phyloP scores from a whole-genome alignment of 75 land plant genomes.

The Gnetum montanum region DNA sequence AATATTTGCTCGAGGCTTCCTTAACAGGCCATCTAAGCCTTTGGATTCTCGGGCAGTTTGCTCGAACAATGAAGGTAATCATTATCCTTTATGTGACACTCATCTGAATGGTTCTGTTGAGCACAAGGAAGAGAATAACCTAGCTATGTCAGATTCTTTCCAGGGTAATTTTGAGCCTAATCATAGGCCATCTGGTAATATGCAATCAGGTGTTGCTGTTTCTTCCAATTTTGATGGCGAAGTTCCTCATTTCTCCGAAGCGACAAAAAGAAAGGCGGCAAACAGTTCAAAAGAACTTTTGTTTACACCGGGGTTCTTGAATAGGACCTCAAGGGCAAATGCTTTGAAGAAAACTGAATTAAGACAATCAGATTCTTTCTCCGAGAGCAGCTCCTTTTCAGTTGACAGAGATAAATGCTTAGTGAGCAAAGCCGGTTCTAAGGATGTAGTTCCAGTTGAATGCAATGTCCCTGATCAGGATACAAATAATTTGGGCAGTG shows the following conservation, averaged over 20 bases:
- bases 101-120: no score
- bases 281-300: slow-evolving; percentile 10
- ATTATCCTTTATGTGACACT: no score
- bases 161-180: not conserved
- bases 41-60: no score
- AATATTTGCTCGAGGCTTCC: slow-evolving; percentile 30
- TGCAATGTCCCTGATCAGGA: not conserved
- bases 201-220: no score
- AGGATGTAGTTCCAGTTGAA: not conserved
- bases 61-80: no score
- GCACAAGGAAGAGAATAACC: no score
- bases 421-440: no score
- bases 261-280: not conserved
- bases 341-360: not conserved
- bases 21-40: slow-evolving; percentile 11
- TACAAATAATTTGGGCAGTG: not conserved
- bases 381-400: no score
- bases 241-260: not conserved
- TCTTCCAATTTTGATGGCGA: not conserved
- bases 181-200: no score
- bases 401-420: no score
- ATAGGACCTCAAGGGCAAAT: not conserved
- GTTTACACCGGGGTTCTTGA: slow-evolving; percentile 18
- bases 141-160: not conserved
- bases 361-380: no score